Base-by-base conservation (phyloP, 2,329 filamentous ascomycete species). In the Furcasterigmium furcatum region DNA sequence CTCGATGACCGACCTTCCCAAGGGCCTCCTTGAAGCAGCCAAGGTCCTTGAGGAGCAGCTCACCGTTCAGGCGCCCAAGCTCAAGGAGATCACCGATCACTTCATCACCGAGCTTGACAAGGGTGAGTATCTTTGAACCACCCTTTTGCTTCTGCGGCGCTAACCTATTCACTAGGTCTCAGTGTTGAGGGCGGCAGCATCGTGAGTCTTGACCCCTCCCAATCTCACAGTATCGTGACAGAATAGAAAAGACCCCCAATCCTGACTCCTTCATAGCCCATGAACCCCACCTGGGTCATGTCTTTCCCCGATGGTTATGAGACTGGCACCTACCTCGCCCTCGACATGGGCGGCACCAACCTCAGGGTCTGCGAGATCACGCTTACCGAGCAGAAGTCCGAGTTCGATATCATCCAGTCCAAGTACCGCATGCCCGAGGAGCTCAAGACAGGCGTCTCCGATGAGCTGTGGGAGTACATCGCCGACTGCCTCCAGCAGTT, bases 201-300 rank as follows among this genome's bases (percentile, higher is more conserved):
- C 67, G 90, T 95, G 68, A 77, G 88, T 38, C 30, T 18, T 40
- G 12, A 27, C 24, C 7, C 24, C 24, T 7, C 24, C 7, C 7
- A 7, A 27, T 27, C 24, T 27, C 7, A 27, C 24, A 27, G 12
- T 27, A 27, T 27, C 24, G 16, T 32, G n/a, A n/a, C 40, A 8
- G 21, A 8, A 18, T 27, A 16, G 6, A 43, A 30, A 24, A 20
- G 27, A 47, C 32, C 34, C 34, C 22, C 10, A 16, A 20, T 16
- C n/a, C n/a, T n/a, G n/a, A n/a, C n/a, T n/a, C n/a, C n/a, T 6
- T 24, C 7, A 38, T 56, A 95, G 89, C 91, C 92, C 49, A 96
- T 97, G 92, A 96, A 96, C 71, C 88, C 92, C 48, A 95, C 91
- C 46, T 96, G 92, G 92, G 91, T 95, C 52, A 91, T 95, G 83